Percentiles rank a stretch among this genome's conserved stretches.
These are phyloP conservation scores for Penicillium egyptiacum DNA, from an alignment of 495 filamentous ascomycete genomes.

Conservation along the genomic window DNA sequence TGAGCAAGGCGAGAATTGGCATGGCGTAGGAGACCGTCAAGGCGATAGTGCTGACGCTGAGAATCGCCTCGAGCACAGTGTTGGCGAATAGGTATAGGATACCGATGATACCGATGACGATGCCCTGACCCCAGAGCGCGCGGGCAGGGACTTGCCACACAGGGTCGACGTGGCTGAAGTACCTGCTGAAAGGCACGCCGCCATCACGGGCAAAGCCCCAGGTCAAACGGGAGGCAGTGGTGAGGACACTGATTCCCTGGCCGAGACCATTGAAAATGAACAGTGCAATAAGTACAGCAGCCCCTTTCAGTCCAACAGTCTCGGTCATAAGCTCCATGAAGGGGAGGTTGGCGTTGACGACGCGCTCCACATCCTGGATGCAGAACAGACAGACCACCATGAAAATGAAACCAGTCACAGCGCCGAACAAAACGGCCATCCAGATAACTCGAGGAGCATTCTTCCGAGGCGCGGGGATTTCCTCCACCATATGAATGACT, in stretches of 20 bases:
- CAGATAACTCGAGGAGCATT: slow-evolving; percentile 46
- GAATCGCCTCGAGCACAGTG: slow-evolving; percentile 49
- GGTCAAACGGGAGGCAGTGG: slow-evolving; percentile 52
- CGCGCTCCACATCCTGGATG: slow-evolving; percentile 61
- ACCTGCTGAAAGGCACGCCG: slow-evolving; percentile 48
- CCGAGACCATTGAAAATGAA: slow-evolving; percentile 53
- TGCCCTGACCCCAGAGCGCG: slow-evolving; percentile 45
- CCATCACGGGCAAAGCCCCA: slow-evolving; percentile 62
- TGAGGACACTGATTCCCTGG: slow-evolving; percentile 46
- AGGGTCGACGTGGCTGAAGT: slow-evolving; percentile 44
- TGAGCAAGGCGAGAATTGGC: slow-evolving; percentile 44
- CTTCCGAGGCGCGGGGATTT: slow-evolving; percentile 43
- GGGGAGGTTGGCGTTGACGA: slow-evolving; percentile 51
- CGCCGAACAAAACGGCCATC: slow-evolving; percentile 46
- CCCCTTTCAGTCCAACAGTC: slow-evolving; percentile 41
- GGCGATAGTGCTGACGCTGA: slow-evolving; percentile 52
- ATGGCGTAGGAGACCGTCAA: slow-evolving; percentile 50
- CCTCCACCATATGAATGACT: slow-evolving; percentile 61
- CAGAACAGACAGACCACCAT: slow-evolving; percentile 72
- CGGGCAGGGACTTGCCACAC: slow-evolving; percentile 46
- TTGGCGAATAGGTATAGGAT: slow-evolving; percentile 48
- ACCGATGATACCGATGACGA: slow-evolving; percentile 45
- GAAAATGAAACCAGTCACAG: slow-evolving; percentile 67
- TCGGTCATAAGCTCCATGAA: slow-evolving; percentile 49
- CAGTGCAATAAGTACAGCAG: slow-evolving; percentile 40